phyloP scores from a whole-genome alignment of 1,284 basidiomycete species.

The Pseudozyma tsukubaensis region DNA sequence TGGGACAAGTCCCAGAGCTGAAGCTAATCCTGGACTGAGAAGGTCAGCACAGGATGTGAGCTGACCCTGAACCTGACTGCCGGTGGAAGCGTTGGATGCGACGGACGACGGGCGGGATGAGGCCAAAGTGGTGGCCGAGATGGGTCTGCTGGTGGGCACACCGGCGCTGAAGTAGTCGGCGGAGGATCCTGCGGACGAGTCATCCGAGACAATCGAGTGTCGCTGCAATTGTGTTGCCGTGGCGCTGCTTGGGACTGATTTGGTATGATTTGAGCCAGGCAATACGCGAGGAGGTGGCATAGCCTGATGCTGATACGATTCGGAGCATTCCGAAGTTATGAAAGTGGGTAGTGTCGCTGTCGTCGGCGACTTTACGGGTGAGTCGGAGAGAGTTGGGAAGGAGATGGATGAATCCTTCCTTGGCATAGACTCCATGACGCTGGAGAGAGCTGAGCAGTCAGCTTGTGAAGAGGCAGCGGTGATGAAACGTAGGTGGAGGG shows the following conservation, averaged over 20 bases:
- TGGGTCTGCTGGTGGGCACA: conserved; percentile 27
- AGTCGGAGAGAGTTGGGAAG: conserved; percentile 38
- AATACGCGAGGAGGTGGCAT: conserved; percentile 27
- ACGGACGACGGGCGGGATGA: conserved; percentile 53
- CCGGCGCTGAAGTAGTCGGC: conserved; percentile 22
- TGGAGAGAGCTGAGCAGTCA: neutral
- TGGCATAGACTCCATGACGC: conserved; percentile 31
- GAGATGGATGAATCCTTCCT: conserved; percentile 41
- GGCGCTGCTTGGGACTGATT: conserved; percentile 6
- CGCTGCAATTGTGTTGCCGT: conserved; percentile 17
- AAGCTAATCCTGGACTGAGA: conserved; percentile 54
- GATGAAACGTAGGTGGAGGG: neutral
- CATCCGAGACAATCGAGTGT: conserved; percentile 43
- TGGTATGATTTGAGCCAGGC: neutral
- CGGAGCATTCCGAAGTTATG: conserved; percentile 25
- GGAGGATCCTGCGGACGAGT: conserved; percentile 42
- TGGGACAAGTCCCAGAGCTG: conserved; percentile 50
- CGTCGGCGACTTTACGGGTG: conserved; percentile 15
- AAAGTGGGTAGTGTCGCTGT: conserved; percentile 21
- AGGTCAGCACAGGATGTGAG: conserved; percentile 46
- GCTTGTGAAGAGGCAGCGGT: neutral
- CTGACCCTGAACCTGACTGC: conserved; percentile 42
- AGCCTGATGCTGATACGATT: neutral
- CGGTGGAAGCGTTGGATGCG: conserved; percentile 44
- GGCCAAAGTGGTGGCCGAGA: conserved; percentile 38